A percentile compares a stretch with the other conserved stretches of the same genome.
phyloP scores from a whole-genome alignment of 2,329 filamentous ascomycete species.

The Diplodia corticola region DNA sequence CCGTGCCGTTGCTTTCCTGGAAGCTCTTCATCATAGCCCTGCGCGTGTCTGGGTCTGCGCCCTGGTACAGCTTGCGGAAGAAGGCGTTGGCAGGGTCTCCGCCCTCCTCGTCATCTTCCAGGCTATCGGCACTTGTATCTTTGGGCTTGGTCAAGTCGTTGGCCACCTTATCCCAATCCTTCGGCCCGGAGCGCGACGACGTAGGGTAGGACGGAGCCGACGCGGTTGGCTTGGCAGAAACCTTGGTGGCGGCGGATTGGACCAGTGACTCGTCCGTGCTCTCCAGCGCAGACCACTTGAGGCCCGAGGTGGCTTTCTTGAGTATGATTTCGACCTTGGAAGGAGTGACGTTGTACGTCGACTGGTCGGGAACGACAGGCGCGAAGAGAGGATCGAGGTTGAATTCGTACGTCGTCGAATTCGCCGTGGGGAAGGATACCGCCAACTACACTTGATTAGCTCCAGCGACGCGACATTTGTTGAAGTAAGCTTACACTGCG shows the following conservation, averaged over 20 bases:
- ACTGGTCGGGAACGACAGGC: constrained; percentile 61
- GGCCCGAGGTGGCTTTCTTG: constrained; percentile 63
- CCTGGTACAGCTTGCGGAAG: constrained; percentile 86
- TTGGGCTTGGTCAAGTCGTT: constrained; percentile 44
- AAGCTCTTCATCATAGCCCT: constrained; percentile 99
- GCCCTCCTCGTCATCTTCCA: constrained; percentile 41
- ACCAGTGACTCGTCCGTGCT: constrained; percentile 30
- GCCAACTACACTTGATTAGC: constrained; percentile 44
- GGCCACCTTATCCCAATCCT: constrained; percentile 87
- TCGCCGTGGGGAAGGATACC: constrained; percentile 59
- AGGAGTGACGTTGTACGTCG: constrained; percentile 65
- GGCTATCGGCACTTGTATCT: constrained; percentile 28
- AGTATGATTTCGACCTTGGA: constrained; percentile 80
- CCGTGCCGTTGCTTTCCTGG: constrained; percentile 88
- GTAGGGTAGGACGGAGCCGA: constrained; percentile 72
- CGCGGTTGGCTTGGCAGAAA: constrained; percentile 28
- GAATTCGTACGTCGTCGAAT: constrained; percentile 59
- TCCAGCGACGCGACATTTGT: neutral
- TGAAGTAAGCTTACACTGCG: constrained; percentile 42
- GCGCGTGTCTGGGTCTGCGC: constrained; percentile 73
- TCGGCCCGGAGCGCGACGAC: constrained; percentile 77
- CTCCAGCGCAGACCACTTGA: constrained; percentile 68
- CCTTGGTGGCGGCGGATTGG: constrained; percentile 19
- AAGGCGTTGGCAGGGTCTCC: constrained; percentile 69
- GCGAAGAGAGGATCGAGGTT: constrained; percentile 67